These are phyloP conservation scores for Phanerochaete sordida DNA, from an alignment of 768 basidiomycete species.

Conservation along the genomic window DNA sequence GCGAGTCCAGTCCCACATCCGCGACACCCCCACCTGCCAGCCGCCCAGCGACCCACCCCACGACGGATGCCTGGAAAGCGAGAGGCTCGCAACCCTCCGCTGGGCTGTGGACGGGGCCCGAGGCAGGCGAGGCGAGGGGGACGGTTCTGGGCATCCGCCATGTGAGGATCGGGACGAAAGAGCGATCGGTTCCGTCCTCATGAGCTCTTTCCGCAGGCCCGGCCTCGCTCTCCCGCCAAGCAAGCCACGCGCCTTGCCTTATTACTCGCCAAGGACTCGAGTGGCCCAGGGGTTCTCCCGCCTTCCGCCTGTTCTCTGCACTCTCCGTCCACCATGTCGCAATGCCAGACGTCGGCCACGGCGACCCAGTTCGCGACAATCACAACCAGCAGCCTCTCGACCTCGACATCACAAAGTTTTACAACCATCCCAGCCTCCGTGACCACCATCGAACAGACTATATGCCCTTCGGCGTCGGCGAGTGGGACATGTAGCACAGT, in stretches of 20 bases:
- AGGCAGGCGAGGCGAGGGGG: neutral
- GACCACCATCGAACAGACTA: conserved; percentile 13
- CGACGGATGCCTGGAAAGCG: no score
- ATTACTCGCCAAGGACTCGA: conserved; percentile 2
- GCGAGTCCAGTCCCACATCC: neutral
- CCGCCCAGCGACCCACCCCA: no score
- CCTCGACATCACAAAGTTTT: conserved; percentile 12
- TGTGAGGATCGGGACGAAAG: neutral
- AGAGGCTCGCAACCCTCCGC: no score
- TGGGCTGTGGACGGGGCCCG: no score
- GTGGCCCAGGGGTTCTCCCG: neutral
- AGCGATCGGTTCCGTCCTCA: neutral
- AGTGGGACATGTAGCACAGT: conserved; percentile 6
- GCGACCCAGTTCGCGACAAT: conserved; percentile 19
- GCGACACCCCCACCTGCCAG: neutral
- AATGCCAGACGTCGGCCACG: conserved; percentile 13
- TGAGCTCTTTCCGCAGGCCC: neutral
- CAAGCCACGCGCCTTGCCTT: neutral
- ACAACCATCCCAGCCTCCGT: conserved; percentile 12
- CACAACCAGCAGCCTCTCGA: conserved; percentile 16
- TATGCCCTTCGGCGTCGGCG: conserved; percentile 8
- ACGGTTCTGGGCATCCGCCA: neutral
- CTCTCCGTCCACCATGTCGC: conserved; percentile 7
- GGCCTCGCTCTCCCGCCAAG: neutral
- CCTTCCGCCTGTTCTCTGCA: neutral